Evolutionary conservation across 2,329 filamentous ascomycete species (phyloP), one percentile per base, ranked within the genome.

Genomic region (Botrytis fabae): DNA sequence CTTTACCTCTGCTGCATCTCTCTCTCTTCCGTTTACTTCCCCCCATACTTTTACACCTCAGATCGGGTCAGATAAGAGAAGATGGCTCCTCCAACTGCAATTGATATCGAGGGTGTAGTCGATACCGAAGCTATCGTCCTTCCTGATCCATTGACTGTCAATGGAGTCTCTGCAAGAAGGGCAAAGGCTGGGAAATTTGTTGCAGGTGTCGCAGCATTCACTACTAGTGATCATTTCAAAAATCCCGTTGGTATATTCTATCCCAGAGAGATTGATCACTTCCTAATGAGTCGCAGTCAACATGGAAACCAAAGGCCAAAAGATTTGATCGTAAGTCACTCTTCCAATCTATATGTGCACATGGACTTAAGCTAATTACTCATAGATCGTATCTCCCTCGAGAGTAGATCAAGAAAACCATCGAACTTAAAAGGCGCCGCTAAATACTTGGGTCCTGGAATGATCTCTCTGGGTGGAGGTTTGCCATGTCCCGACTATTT

Each of bases 391-490:
- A 82, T 95, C 64, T 92, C 85, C 42, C 77, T 83, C 14, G 93
- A 95, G 81, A 89, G 88, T 75, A 85, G 86, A 73, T 81, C 86
- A 32, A 85, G 89, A 69, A 82, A 89, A 81, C 90, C 87, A 48
- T 93, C 88, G 76, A 91, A 91, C n/a, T 85, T 98, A 74, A 69
- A 69, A 14, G 1, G 18, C 54, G 48, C 65, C 4, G 65, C 65
- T 12, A 40, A 42, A 69, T 69, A 69, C 18, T 32, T 69, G 46
- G 86, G 88, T 74, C 93, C 94, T 0, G 94, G 85, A 80, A 84
- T 98, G 74, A 96, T 99, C 80, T 97, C 94, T 1, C 90, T 99
- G 2, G 96, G 96, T 72, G 96, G 96, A 69, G 96, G 96, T 5
- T 85, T 99, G 32, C 96, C 96, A 6, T 95, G 93, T 22, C 89